phyloP scores from a whole-genome alignment of 441 rosid genomes.

The Viola pubescens region DNA sequence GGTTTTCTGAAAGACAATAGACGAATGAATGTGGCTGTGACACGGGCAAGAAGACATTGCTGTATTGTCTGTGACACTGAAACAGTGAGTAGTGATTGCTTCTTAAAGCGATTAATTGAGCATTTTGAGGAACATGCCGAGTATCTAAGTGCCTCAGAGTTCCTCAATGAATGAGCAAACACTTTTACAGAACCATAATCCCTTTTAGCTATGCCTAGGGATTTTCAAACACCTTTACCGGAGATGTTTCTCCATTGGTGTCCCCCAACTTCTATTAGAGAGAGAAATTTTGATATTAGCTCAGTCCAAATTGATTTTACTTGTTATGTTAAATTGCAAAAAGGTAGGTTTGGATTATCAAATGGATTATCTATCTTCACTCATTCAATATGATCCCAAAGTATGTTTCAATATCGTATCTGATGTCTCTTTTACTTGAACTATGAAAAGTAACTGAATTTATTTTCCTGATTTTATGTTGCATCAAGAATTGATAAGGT shows the following conservation, averaged over 20 bases:
- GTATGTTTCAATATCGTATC: no score
- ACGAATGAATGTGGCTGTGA: slow-evolving; percentile 96
- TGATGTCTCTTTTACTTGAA: no score
- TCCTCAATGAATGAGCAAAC: slow-evolving; percentile 34
- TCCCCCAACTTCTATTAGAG: no score
- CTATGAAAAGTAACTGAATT: background rate
- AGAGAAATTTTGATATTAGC: no score
- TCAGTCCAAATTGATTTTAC: no score
- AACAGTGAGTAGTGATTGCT: slow-evolving; percentile 62
- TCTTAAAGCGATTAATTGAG: slow-evolving; percentile 71
- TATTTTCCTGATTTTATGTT: slow-evolving; percentile 1
- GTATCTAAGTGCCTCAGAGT: slow-evolving; percentile 87
- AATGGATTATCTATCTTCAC: no score
- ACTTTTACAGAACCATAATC: background rate
- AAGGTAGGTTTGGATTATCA: no score
- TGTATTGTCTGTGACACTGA: slow-evolving; percentile 87
- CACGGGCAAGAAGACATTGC: slow-evolving; percentile 87
- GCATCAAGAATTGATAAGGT: background rate
- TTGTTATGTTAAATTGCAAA: no score
- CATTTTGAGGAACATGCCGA: slow-evolving; percentile 92
- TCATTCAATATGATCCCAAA: no score
- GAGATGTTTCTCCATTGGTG: background rate
- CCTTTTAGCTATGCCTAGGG: background rate
- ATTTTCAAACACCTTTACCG: background rate
- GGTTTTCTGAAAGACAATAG: slow-evolving; percentile 76